A percentile compares a stretch with the other conserved stretches of the same genome.
Evolutionary conservation across 495 filamentous ascomycete genomes (phyloP).

Genomic region (Hypoxylon perforatum): DNA sequence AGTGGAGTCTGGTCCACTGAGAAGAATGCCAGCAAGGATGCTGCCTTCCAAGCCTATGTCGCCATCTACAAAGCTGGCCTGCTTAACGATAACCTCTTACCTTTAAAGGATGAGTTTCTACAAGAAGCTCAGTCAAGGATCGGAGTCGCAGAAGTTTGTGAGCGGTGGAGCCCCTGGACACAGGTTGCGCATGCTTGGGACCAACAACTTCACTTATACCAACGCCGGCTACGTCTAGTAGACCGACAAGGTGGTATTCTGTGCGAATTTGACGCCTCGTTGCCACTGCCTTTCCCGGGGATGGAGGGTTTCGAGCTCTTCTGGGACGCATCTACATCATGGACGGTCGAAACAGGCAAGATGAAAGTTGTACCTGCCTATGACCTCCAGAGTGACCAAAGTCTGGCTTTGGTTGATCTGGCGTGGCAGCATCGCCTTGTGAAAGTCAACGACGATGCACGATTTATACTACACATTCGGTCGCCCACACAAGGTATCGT

Average conservation of each 20-base stretch:
- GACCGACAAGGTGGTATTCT: slow-evolving; percentile 45
- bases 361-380: slow-evolving; percentile 12
- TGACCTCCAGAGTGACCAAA: slow-evolving; percentile 53
- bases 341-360: slow-evolving; percentile 52
- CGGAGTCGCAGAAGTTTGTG: slow-evolving; percentile 63
- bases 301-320: slow-evolving; percentile 59
- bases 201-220: slow-evolving; percentile 34
- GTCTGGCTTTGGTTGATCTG: slow-evolving; percentile 59
- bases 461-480: slow-evolving; percentile 52
- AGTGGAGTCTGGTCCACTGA: slow-evolving; percentile 73
- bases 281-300: slow-evolving; percentile 57
- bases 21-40: slow-evolving; percentile 80
- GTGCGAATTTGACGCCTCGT: slow-evolving; percentile 57
- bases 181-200: slow-evolving; percentile 67
- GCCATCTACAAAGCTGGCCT: slow-evolving; percentile 75
- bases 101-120: slow-evolving; percentile 56
- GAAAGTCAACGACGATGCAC: slow-evolving; percentile 48
- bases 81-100: slow-evolving; percentile 83
- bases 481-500: slow-evolving; percentile 36
- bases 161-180: slow-evolving; percentile 74
- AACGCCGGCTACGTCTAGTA: slow-evolving; percentile 44
- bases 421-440: slow-evolving; percentile 57
- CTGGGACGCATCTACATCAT: slow-evolving; percentile 59
- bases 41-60: slow-evolving; percentile 84
- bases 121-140: slow-evolving; percentile 56